Percentiles rank a stretch among this genome's conserved stretches.
phyloP scores from a whole-genome alignment of 805 yeast species.

The Pichia nakasei region DNA sequence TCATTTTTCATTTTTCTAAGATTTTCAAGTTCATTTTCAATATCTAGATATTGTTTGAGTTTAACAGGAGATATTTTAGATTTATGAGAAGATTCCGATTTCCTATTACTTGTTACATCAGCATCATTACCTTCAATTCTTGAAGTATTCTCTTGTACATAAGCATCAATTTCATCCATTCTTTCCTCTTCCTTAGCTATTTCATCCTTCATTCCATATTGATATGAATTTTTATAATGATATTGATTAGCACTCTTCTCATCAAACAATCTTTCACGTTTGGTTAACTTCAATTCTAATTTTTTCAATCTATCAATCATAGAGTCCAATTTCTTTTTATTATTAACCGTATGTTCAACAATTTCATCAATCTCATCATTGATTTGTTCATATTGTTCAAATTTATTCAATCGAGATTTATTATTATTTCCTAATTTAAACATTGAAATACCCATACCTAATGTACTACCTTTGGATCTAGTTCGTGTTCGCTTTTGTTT shows the following conservation, averaged over 20 bases:
- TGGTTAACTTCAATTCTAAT: conserved; percentile 30
- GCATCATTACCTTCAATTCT: background rate
- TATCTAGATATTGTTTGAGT: conserved; percentile 19
- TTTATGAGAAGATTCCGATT: conserved; percentile 1
- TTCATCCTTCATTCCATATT: conserved; percentile 19
- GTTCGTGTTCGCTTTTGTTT: no score
- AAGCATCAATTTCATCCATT: background rate
- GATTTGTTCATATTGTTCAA: conserved; percentile 5
- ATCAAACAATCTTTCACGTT: conserved; percentile 29
- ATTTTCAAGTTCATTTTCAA: conserved; percentile 22
- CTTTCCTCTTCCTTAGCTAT: background rate
- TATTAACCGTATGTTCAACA: conserved; percentile 7
- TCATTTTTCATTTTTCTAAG: conserved; percentile 8
- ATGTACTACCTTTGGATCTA: no score
- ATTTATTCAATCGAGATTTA: background rate
- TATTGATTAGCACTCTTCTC: conserved; percentile 30
- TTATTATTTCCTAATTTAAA: conserved; percentile 1
- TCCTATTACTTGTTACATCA: background rate
- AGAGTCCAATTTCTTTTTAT: conserved; percentile 17
- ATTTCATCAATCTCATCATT: conserved; percentile 1
- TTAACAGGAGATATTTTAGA: conserved; percentile 12
- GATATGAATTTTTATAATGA: conserved; percentile 36
- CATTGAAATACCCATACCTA: background rate
- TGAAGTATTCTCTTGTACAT: background rate
- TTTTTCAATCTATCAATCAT: conserved; percentile 22